These are phyloP conservation scores for Camellia sinensis DNA, from an alignment of 148 eudicot species.

Conservation along the genomic window DNA sequence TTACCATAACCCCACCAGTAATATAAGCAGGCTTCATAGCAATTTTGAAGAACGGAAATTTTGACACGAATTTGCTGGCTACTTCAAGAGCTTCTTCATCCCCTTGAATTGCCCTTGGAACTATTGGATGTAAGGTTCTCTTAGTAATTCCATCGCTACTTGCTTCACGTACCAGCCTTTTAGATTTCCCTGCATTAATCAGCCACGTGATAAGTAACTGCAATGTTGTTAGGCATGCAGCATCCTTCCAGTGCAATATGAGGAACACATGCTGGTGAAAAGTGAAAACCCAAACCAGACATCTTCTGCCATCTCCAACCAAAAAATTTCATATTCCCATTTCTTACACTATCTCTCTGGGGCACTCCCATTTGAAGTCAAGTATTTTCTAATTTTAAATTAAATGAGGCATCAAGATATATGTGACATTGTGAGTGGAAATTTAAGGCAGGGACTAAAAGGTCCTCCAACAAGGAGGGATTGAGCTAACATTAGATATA, in stretches of 20 bases:
- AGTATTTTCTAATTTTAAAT: not conserved
- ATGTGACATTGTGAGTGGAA: not conserved
- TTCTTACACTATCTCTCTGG: not conserved
- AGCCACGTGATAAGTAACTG: not conserved
- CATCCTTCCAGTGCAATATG: not conserved
- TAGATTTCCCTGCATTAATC: constrained; percentile 8
- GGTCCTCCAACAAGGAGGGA: not conserved
- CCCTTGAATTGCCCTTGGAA: not conserved
- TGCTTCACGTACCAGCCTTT: not conserved
- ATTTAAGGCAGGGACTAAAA: not conserved
- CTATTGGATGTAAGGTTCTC: not conserved
- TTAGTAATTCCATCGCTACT: not conserved
- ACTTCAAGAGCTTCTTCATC: not conserved
- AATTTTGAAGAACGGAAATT: constrained; percentile 7
- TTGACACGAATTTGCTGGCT: not conserved
- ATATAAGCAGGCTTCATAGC: not conserved
- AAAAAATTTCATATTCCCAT: not conserved
- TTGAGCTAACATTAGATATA: not conserved
- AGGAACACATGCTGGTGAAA: not conserved
- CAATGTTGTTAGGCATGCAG: no score
- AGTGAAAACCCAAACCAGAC: not conserved
- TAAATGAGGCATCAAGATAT: not conserved
- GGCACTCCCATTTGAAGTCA: not conserved
- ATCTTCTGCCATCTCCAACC: not conserved
- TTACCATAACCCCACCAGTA: not conserved